Evolutionary conservation across 2,329 filamentous ascomycete species (phyloP).

Genomic region (Mycosphaerella arachidis): DNA sequence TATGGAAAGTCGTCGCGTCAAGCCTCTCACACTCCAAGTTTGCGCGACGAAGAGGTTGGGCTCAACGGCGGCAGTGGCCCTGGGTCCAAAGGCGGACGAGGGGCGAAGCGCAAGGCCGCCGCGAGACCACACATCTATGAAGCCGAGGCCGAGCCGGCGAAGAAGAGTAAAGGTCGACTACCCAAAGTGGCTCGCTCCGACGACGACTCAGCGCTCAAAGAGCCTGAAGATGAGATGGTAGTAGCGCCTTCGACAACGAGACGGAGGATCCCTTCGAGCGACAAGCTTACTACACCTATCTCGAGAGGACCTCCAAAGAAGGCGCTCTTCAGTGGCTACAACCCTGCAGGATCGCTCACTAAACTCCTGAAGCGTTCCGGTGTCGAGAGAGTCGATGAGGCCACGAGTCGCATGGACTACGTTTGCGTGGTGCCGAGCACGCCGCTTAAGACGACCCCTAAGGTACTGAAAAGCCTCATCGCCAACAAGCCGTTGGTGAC

Average conservation of each 20-base stretch:
- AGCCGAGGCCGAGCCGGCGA: neutral
- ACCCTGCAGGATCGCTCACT: constrained; percentile 14
- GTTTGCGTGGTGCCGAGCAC: constrained; percentile 37
- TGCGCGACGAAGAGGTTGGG: neutral
- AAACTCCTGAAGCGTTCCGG: neutral
- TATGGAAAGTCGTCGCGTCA: neutral
- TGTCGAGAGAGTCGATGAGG: constrained; percentile 32
- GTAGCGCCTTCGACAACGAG: neutral
- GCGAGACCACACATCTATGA: neutral
- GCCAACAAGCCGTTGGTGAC: constrained; percentile 44
- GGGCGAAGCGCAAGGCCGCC: neutral
- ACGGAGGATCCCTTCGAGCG: neutral
- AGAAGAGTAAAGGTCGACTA: neutral
- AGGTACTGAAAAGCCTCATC: constrained; percentile 40
- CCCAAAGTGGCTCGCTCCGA: neutral
- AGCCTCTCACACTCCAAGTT: neutral
- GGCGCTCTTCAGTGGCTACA: constrained; percentile 22
- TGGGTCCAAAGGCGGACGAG: neutral
- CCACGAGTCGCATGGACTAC: constrained; percentile 32
- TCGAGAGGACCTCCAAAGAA: constrained; percentile 11
- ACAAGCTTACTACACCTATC: neutral
- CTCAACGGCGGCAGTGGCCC: neutral
- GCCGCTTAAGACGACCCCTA: constrained; percentile 41
- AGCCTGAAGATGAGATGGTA: constrained; percentile 5
- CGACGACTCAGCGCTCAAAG: neutral